Evolutionary conservation across 225 moss, liverwort and hornwort species (phyloP), one percentile per base, ranked within the genome.

Genomic region (Physcomitrium patens): DNA sequence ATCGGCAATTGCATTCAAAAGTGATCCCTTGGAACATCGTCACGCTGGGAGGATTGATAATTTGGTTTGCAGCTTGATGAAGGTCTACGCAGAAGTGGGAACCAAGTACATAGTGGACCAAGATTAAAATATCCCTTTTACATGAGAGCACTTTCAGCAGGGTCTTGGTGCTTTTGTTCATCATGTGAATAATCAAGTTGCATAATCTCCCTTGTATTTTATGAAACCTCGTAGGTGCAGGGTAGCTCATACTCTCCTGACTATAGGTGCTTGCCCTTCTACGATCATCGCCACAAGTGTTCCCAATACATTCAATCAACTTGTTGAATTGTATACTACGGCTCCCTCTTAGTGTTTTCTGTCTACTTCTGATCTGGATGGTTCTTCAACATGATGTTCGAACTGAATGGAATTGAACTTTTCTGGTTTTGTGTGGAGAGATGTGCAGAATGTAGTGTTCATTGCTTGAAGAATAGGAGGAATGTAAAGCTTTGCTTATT

Each of bases 121-220:
- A 0, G 31, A 37, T 37, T 4, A 37, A n/a, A n/a, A 37, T 4
- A 2, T 37, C 7, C 31, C 31, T 1, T 4, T 37, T 37, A 37
- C 2, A 37, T 37, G 31, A 37, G 31, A 37, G 2, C 2, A 37
- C 31, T 37, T 37, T 4, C 31, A 37, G 31, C 31, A 37, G 31
- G 4, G 2, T 37, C 31, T 37, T 37, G 7, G 31, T 37, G 31
- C 31, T 37, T 37, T 37, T 37, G 31, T 7, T 4, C 31, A 37
- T 37, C 31, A 37, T 7, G 5, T 37, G 31, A 37, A 37, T 37
- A 37, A 37, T 37, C 31, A 37, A 37, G 31, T 37, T 37, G 31
- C 31, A 4, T 37, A 37, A 37, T 61, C 68, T 37, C 69, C 18
- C 52, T 79, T 83, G 83, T 83, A 83, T 72, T 76, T 83, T 83